Base-by-base conservation (phyloP, 805 yeast species). In the Clavispora fructus region DNA sequence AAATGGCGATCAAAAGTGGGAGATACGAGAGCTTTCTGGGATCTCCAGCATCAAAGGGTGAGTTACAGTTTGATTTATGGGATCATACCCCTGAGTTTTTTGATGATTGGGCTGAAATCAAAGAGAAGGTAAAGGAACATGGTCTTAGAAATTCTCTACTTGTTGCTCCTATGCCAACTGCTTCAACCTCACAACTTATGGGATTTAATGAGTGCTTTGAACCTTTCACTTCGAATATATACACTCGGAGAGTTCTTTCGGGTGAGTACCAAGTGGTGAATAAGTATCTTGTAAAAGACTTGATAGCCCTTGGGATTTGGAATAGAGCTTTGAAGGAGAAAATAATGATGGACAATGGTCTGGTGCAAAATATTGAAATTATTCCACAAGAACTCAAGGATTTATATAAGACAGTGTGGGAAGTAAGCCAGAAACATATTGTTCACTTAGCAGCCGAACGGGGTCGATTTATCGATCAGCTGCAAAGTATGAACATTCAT, bases 101-200 rank as follows among this genome's bases (percentile, higher is more conserved):
- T 80, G 49, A 56, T 37, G 95, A 92, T 57, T 92, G 98, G 98
- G 86, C 79, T 52, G 52, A 65, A 7, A 65, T 89, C 56, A 89
- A 85, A 66, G 69, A 67, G 10, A 69, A 79, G 35, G 74, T 92
- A 50, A 68, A 68, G 43, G 64, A 68, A 51, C 67, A 80, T 58
- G 98, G 98, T 41, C 58, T 92, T 37, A 74, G 97, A 60, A 92
- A 92, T 71, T 92, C 97, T 5, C 69, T 92, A 46, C 65, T 91
- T 14, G 87, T 91, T 30, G 97, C 95, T 1, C 94, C 97, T 44
- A 92, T 92, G 98, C 98, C 98, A 39, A 92, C 98, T 14, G 98
- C 98, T 1, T 89, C 97, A 1, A 92, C 98, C 1, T 92, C 98
- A 3, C 97, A 90, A 71, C 91, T 92, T 43, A 73, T 92, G 43